A percentile compares a stretch with the other conserved stretches of the same genome.
Conservation (phyloP, 179 eudicot species). For the Spinacia oleracea region DNA sequence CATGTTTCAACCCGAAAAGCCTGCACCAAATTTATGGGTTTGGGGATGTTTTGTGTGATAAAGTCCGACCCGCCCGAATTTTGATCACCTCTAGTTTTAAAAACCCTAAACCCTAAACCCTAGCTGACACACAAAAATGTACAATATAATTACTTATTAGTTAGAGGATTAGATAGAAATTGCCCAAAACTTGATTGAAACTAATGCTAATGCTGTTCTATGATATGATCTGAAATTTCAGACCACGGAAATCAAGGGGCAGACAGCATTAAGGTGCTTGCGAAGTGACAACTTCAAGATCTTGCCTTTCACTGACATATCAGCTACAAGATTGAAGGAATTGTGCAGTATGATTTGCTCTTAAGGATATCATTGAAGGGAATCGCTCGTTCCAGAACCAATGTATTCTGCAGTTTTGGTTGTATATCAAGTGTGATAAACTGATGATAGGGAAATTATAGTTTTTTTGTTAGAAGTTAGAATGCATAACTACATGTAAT, state of each 20-base stretch:
- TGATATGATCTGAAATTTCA: constrained; percentile 28
- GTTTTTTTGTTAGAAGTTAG: background rate
- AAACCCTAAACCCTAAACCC: no score
- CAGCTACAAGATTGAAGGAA: constrained; percentile 54
- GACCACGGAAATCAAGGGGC: constrained; percentile 46
- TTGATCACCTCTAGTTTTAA: no score
- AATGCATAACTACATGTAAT: background rate
- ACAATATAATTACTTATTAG: no score
- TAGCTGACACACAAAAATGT: no score
- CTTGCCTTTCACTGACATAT: constrained; percentile 48
- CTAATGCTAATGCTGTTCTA: constrained; percentile 1
- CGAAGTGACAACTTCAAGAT: constrained; percentile 52
- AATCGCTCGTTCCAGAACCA: background rate
- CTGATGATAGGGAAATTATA: background rate
- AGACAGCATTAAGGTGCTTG: constrained; percentile 50
- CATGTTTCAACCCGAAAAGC: no score
- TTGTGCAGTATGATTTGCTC: constrained; percentile 65
- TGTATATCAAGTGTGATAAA: background rate
- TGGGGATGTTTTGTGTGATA: no score
- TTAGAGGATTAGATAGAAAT: no score
- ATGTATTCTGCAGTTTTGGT: background rate
- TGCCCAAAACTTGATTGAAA: no score
- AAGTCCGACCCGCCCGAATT: no score
- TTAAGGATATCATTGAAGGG: constrained; percentile 30
- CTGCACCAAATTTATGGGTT: no score